Conservation (phyloP, 345 rosid species). For the Acer campestre region DNA sequence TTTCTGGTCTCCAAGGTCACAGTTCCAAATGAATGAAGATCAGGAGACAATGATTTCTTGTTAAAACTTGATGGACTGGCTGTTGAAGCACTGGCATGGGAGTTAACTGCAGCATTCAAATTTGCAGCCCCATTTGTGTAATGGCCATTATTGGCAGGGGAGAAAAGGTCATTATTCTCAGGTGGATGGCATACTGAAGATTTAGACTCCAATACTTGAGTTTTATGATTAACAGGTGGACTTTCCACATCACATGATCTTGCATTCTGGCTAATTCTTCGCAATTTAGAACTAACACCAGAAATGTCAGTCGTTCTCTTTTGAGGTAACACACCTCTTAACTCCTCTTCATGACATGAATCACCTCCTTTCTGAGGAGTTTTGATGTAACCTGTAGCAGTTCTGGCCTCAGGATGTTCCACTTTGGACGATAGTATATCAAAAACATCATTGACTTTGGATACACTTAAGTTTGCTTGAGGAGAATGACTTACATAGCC, state of each 20-base stretch:
- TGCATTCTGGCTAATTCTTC: slow-evolving; percentile 31
- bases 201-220: slow-evolving; percentile 27
- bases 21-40: slow-evolving; percentile 20
- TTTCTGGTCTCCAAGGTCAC: slow-evolving; percentile 16
- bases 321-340: slow-evolving; percentile 36
- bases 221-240: slow-evolving; percentile 32
- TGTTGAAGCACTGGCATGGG: slow-evolving; percentile 25
- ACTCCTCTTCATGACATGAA: slow-evolving; percentile 28
- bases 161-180: slow-evolving; percentile 20
- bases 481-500: slow-evolving; percentile 32
- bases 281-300: slow-evolving; percentile 30
- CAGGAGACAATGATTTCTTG: slow-evolving; percentile 26
- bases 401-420: slow-evolving; percentile 27
- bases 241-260: slow-evolving; percentile 27
- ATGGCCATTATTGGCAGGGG: slow-evolving; percentile 23
- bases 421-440: slow-evolving; percentile 32
- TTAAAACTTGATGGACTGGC: slow-evolving; percentile 24
- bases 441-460: slow-evolving; percentile 19
- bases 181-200: slow-evolving; percentile 17
- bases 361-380: slow-evolving; percentile 35
- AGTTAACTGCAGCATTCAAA: slow-evolving; percentile 27
- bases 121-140: slow-evolving; percentile 20
- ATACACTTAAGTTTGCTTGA: slow-evolving; percentile 21
- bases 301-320: slow-evolving; percentile 40
- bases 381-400: slow-evolving; percentile 24